These are phyloP conservation scores for Cryphonectria japonica DNA, from an alignment of 2,329 filamentous ascomycete genomes.

Conservation along the genomic window DNA sequence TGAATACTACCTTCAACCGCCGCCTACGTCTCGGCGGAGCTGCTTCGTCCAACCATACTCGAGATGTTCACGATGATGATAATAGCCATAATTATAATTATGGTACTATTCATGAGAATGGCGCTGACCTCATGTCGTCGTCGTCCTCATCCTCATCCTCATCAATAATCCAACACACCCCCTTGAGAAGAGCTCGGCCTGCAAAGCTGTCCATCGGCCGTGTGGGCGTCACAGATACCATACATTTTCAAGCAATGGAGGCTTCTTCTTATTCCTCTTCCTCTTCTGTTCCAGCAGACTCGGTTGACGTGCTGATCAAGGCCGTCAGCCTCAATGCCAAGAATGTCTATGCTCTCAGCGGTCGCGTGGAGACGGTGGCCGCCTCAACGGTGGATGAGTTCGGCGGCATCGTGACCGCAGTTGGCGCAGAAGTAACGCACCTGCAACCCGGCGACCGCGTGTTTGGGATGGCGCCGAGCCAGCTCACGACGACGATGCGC, in stretches of 20 bases:
- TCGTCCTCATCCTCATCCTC: background rate
- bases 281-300: background rate
- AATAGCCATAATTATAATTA: background rate
- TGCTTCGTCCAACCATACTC: background rate
- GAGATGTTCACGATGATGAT: background rate
- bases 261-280: background rate
- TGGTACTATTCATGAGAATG: background rate
- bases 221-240: background rate
- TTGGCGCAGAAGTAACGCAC: background rate
- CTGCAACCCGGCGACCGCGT: background rate
- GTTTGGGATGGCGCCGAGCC: background rate
- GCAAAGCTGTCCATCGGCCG: background rate
- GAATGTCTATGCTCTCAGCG: background rate
- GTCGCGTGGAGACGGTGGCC: background rate
- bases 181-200: background rate
- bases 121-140: background rate
- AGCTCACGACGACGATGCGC: background rate
- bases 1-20: background rate
- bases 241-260: background rate
- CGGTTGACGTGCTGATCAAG: background rate
- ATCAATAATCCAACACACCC: background rate
- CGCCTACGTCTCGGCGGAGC: background rate
- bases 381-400: background rate
- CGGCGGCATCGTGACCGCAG: background rate
- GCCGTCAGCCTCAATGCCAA: background rate